A percentile compares a stretch with the other conserved stretches of the same genome.
phyloP scores from a whole-genome alignment of 2,329 filamentous ascomycete species.

The Diaporthe humulicola region DNA sequence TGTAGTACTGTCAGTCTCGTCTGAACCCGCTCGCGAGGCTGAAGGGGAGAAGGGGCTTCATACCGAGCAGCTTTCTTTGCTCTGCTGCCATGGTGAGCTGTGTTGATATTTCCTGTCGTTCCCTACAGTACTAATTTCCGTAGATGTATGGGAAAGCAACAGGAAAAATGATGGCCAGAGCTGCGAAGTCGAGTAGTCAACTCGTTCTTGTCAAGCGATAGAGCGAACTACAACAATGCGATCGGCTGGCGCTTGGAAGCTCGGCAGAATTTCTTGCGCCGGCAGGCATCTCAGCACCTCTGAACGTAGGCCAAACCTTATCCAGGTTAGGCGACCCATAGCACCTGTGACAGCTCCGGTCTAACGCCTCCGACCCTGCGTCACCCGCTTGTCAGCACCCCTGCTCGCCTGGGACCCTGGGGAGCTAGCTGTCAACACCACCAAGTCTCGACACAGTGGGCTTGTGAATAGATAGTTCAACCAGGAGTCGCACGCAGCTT shows the following conservation, averaged over 20 bases:
- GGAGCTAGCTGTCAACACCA: constrained; percentile 26
- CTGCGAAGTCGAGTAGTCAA: background rate
- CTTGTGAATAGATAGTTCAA: background rate
- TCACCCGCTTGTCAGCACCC: constrained; percentile 20
- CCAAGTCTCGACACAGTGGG: background rate
- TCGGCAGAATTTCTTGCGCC: constrained; percentile 48
- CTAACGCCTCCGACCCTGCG: constrained; percentile 8
- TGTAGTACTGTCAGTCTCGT: constrained; percentile 70
- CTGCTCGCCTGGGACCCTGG: constrained; percentile 11
- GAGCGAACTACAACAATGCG: background rate
- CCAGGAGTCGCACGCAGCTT: constrained; percentile 5
- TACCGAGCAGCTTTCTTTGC: constrained; percentile 94
- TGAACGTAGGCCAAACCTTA: background rate
- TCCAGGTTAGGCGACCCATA: background rate
- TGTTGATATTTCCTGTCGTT: constrained; percentile 8
- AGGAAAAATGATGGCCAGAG: background rate
- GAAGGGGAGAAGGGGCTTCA: constrained; percentile 42
- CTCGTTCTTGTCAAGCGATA: background rate
- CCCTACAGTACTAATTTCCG: background rate
- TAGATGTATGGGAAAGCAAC: background rate
- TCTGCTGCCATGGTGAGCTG: constrained; percentile 84
- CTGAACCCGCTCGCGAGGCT: constrained; percentile 1
- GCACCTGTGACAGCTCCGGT: background rate
- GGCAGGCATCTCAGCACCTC: constrained; percentile 33
- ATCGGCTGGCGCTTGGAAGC: constrained; percentile 14